Evolutionary conservation across 2,329 filamentous ascomycete species (phyloP).

Genomic region (Neobulgaria alba): DNA sequence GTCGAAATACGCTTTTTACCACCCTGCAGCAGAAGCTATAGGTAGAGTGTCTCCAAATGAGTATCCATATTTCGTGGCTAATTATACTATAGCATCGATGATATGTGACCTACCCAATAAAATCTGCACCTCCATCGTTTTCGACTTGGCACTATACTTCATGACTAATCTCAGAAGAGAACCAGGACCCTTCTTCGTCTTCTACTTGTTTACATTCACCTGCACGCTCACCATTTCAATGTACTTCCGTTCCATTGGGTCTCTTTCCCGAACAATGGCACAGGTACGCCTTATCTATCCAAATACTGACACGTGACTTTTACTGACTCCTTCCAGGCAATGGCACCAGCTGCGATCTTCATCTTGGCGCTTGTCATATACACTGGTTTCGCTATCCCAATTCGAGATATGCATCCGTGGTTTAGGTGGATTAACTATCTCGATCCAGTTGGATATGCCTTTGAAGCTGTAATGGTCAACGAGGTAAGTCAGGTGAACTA

Average conservation of each 20-base stretch:
- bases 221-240: slow-evolving; percentile 75
- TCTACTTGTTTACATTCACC: slow-evolving; percentile 65
- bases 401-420: slow-evolving; percentile 45
- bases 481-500: slow-evolving; percentile 77
- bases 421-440: slow-evolving; percentile 57
- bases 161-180: slow-evolving; percentile 73
- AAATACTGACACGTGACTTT: too few relatives aligned
- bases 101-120: slow-evolving; percentile 79
- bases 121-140: slow-evolving; percentile 61
- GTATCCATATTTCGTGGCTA: neutral
- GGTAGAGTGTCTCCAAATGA: neutral
- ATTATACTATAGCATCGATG: slow-evolving; percentile 36
- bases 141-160: slow-evolving; percentile 80
- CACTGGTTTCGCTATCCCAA: slow-evolving; percentile 44
- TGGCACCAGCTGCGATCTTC: slow-evolving; percentile 40
- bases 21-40: slow-evolving; percentile 65
- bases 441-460: slow-evolving; percentile 60
- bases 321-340: slow-evolving; percentile 17
- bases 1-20: slow-evolving; percentile 74
- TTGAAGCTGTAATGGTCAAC: slow-evolving; percentile 69
- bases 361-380: slow-evolving; percentile 46
- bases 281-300: too few relatives aligned
- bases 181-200: slow-evolving; percentile 75
- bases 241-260: slow-evolving; percentile 77
- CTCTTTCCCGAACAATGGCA: slow-evolving; percentile 60